Conservation (phyloP, 2,329 filamentous ascomycete species). For the Scedosporium apiospermum region DNA sequence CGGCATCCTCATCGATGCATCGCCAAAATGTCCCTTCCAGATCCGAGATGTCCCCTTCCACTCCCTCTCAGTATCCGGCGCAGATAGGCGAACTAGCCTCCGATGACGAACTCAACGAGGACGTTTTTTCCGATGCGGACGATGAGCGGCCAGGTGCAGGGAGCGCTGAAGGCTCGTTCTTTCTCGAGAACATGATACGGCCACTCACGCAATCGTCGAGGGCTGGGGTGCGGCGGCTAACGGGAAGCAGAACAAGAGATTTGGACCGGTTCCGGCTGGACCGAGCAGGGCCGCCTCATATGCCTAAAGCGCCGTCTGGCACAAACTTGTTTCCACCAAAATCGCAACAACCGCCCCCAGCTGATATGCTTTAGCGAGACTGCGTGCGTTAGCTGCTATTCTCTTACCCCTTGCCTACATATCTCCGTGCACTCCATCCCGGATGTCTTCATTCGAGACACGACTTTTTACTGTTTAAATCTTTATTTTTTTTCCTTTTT, state of each 20-base stretch:
- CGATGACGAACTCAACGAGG: constrained; percentile 67
- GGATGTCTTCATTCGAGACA: not conserved
- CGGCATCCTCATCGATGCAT: constrained; percentile 40
- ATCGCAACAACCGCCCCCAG: constrained; percentile 17
- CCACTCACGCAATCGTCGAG: constrained; percentile 47
- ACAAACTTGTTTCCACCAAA: constrained; percentile 22
- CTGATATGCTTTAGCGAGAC: constrained; percentile 22
- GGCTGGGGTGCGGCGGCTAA: constrained; percentile 51
- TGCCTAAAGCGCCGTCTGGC: constrained; percentile 26
- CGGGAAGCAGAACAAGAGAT: constrained; percentile 40
- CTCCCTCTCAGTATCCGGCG: constrained; percentile 24
- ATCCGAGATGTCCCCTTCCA: not conserved
- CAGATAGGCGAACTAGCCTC: constrained; percentile 55
- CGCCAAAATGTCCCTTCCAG: constrained; percentile 22
- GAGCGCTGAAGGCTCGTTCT: constrained; percentile 38
- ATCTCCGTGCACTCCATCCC: not conserved
- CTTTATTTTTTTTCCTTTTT: not conserved
- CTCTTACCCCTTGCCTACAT: not conserved
- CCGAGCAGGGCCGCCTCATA: constrained; percentile 24
- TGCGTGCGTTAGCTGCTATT: not conserved
- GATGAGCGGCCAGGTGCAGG: constrained; percentile 35
- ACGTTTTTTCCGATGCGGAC: constrained; percentile 72
- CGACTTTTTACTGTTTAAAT: not conserved
- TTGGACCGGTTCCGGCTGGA: constrained; percentile 24
- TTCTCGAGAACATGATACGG: constrained; percentile 52